Conservation (phyloP, 305 asterid genomes). For the Fraxinus paxiana region DNA sequence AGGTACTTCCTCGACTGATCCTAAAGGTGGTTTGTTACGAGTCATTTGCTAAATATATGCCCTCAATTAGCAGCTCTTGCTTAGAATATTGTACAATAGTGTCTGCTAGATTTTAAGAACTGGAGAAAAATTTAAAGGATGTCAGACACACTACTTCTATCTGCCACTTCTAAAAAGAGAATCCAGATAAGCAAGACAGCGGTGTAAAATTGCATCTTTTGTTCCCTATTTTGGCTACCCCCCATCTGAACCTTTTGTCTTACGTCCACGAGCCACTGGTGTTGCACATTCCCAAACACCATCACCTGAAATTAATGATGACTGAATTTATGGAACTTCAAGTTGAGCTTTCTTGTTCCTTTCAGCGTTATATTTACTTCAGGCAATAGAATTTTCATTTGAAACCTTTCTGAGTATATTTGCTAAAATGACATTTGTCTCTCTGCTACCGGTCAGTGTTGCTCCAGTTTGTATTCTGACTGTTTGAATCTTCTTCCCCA, state of each 20-base stretch:
- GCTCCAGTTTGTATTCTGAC: not conserved
- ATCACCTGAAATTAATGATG: not conserved
- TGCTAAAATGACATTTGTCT: not conserved
- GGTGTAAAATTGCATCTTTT: not conserved
- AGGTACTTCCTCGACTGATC: slow-evolving; percentile 41
- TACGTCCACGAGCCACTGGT: not conserved
- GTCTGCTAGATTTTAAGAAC: not conserved
- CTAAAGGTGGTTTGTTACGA: not conserved
- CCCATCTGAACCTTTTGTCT: not conserved
- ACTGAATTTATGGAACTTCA: not conserved
- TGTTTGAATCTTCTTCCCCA: not conserved
- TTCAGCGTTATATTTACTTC: not conserved
- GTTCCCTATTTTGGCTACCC: not conserved
- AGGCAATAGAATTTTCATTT: not conserved
- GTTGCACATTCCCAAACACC: not conserved
- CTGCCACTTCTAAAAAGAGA: not conserved
- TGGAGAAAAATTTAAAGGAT: not conserved
- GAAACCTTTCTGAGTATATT: not conserved
- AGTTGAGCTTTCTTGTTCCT: not conserved
- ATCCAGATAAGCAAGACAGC: not conserved
- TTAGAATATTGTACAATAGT: not conserved
- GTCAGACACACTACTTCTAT: not conserved
- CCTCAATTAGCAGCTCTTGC: not conserved
- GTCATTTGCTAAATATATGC: not conserved
- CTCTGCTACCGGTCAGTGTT: not conserved